Conservation (phyloP, 345 rosid genomes). For the Anacardium occidentale region DNA sequence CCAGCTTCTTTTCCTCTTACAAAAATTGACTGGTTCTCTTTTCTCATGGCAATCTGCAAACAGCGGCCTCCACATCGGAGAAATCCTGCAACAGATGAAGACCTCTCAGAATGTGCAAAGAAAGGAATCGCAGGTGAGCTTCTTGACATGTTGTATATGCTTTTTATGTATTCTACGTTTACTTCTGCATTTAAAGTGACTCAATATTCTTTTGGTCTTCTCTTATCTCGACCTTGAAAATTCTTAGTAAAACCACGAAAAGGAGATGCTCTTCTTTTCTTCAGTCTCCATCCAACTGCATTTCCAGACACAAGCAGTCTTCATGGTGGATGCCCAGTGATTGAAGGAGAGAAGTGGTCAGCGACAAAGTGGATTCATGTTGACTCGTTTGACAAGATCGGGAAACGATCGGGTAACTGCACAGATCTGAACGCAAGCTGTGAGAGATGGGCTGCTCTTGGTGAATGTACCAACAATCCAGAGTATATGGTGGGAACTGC, state of each 20-base stretch:
- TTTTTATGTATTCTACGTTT: neutral
- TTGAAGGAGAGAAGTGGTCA: slow-evolving; percentile 98
- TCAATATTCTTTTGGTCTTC: slow-evolving; percentile 7
- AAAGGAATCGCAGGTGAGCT: slow-evolving; percentile 83
- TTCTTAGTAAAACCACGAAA: slow-evolving; percentile 71
- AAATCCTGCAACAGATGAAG: slow-evolving; percentile 46
- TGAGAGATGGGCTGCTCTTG: slow-evolving; percentile 88
- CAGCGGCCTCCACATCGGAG: slow-evolving; percentile 69
- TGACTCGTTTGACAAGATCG: slow-evolving; percentile 68
- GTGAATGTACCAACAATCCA: slow-evolving; percentile 77
- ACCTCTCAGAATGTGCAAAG: slow-evolving; percentile 89
- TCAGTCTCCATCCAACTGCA: slow-evolving; percentile 73
- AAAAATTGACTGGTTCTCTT: neutral
- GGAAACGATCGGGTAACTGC: slow-evolving; percentile 60
- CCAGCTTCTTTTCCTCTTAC: neutral
- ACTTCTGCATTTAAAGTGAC: neutral
- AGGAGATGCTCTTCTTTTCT: slow-evolving; percentile 94
- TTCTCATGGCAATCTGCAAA: slow-evolving; percentile 18
- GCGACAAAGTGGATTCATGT: slow-evolving; percentile 99
- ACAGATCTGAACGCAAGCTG: slow-evolving; percentile 71
- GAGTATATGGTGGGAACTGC: slow-evolving; percentile 89
- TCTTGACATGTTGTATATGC: neutral
- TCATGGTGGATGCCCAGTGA: slow-evolving; percentile 93
- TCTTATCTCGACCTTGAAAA: slow-evolving; percentile 10
- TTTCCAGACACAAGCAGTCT: slow-evolving; percentile 72